phyloP scores from a whole-genome alignment of 179 eudicot genomes.

The Corrigiola litoralis region DNA sequence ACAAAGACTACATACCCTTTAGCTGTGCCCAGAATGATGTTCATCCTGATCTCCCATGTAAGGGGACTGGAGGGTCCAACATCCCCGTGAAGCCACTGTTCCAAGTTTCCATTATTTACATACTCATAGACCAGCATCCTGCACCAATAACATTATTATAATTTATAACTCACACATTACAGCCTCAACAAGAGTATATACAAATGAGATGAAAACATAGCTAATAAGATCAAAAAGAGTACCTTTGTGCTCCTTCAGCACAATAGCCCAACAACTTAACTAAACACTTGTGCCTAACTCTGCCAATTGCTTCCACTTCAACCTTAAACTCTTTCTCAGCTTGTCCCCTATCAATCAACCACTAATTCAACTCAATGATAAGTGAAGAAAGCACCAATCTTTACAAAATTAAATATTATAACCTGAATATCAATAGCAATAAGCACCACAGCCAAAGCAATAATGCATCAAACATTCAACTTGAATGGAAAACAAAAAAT shows the following conservation, averaged over 20 bases:
- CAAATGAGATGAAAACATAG: background rate
- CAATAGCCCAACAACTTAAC: conserved; percentile 37
- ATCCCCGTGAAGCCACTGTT: conserved; percentile 82
- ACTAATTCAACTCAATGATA: background rate
- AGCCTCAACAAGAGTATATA: background rate
- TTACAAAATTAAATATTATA: background rate
- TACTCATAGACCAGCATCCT: conserved; percentile 77
- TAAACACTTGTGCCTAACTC: conserved; percentile 35
- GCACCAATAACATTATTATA: background rate
- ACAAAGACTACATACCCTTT: conserved; percentile 44
- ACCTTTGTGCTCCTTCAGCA: conserved; percentile 41
- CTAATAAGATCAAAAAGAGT: background rate
- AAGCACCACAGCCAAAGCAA: background rate
- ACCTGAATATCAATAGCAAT: background rate
- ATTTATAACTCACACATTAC: background rate
- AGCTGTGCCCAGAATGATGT: conserved; percentile 63
- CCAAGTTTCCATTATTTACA: conserved; percentile 74
- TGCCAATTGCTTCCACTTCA: conserved; percentile 36
- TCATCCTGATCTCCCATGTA: conserved; percentile 70
- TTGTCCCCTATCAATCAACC: conserved; percentile 29
- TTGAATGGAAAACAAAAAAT: background rate
- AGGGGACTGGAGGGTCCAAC: conserved; percentile 63
- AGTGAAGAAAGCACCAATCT: background rate
- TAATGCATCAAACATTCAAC: background rate
- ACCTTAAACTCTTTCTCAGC: conserved; percentile 38